Evolutionary conservation across 2,329 filamentous ascomycete species (phyloP).

Genomic region (Exophiala sp.): DNA sequence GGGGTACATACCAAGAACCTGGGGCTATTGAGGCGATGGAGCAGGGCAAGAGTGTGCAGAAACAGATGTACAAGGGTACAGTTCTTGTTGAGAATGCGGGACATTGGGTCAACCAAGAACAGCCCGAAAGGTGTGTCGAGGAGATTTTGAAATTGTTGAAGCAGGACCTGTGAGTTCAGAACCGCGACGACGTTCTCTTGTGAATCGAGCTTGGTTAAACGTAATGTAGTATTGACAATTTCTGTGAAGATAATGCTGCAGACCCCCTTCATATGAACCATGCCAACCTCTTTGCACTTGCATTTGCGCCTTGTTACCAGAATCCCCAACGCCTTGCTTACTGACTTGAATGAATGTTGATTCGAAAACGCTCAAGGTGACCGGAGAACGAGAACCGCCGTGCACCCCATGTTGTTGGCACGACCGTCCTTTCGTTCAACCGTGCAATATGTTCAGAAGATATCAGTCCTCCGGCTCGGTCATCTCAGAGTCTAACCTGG

Average conservation of each 20-base stretch:
- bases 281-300: too few relatives aligned
- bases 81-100: conserved; percentile 58
- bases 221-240: conserved; percentile 5
- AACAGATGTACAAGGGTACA: conserved; percentile 51
- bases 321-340: too few relatives aligned
- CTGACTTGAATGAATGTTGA: too few relatives aligned
- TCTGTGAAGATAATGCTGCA: conserved; percentile 9
- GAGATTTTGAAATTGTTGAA: conserved; percentile 46
- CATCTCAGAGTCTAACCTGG: conserved; percentile 28
- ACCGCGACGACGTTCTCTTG: not conserved
- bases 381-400: too few relatives aligned
- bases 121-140: conserved; percentile 52
- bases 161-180: not conserved
- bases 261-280: not conserved
- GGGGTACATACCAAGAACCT: conserved; percentile 66
- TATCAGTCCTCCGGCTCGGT: conserved; percentile 21
- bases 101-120: conserved; percentile 69
- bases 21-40: conserved; percentile 59
- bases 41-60: conserved; percentile 52
- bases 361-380: too few relatives aligned
- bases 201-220: too few relatives aligned
- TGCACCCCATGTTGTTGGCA: not conserved
- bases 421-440: not conserved
- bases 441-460: not conserved
- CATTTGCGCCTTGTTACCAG: too few relatives aligned